Conservation (phyloP, 148 eudicot species). For the Suaeda aralocaspica region DNA sequence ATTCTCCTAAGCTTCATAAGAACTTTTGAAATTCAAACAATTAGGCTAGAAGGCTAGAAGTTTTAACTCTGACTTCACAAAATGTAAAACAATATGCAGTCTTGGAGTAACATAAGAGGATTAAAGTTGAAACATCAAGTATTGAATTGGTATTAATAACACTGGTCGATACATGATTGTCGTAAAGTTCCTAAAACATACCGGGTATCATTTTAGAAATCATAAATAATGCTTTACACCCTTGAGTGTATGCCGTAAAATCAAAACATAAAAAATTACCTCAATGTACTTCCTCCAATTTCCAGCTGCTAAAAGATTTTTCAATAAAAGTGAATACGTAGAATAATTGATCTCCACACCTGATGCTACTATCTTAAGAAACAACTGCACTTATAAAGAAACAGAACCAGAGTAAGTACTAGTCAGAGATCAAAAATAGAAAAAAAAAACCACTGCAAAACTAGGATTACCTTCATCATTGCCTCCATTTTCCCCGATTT, state of each 20-base stretch:
- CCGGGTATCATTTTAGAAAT: too few species aligned
- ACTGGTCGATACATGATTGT: too few species aligned
- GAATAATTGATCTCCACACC: slow-evolving; percentile 59
- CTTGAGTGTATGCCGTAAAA: too few species aligned
- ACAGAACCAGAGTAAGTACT: neutral
- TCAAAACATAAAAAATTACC: slow-evolving; percentile 37
- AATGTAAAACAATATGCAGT: too few species aligned
- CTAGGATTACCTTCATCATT: slow-evolving; percentile 78
- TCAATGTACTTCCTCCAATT: slow-evolving; percentile 93
- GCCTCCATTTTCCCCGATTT: slow-evolving; percentile 74
- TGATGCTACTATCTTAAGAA: slow-evolving; percentile 71
- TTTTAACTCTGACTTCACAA: too few species aligned
- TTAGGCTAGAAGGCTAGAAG: too few species aligned
- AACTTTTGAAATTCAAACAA: neutral
- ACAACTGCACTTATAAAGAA: slow-evolving; percentile 46
- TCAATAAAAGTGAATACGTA: slow-evolving; percentile 70
- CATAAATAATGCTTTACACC: too few species aligned
- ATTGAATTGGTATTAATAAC: too few species aligned
- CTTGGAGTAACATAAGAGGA: too few species aligned
- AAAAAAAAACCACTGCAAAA: neutral
- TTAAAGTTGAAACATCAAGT: too few species aligned
- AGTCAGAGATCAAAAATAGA: neutral
- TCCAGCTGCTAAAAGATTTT: slow-evolving; percentile 78
- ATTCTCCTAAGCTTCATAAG: neutral
- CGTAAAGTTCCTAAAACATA: too few species aligned